Conservation (phyloP, 805 yeast genomes). For the Kuraishia floccosa region DNA sequence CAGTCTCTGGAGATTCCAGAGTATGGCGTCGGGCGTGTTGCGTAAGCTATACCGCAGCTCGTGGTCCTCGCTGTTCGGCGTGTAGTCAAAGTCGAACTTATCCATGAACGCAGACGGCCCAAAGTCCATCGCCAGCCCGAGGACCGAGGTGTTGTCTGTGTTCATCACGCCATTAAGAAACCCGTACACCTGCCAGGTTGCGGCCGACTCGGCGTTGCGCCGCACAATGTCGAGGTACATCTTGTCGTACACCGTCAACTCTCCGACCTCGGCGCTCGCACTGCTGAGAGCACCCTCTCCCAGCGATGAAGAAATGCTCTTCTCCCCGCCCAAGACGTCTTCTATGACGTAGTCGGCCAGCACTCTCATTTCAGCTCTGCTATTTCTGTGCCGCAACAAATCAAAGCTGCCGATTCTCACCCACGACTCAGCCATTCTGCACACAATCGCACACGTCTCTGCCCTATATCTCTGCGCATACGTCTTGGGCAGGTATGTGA, state of each 20-base stretch:
- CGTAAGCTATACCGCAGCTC: conserved; percentile 60
- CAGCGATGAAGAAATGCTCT: conserved; percentile 16
- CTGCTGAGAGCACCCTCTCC: neutral
- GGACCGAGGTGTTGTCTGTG: conserved; percentile 87
- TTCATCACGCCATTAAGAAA: conserved; percentile 90
- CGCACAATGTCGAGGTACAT: conserved; percentile 60
- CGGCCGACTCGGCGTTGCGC: conserved; percentile 70
- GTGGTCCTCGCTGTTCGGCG: conserved; percentile 87
- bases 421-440: conserved; percentile 82
- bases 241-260: conserved; percentile 50
- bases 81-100: conserved; percentile 64
- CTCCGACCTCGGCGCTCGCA: conserved; percentile 16
- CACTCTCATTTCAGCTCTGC: conserved; percentile 45
- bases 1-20: conserved; percentile 86
- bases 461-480: conserved; percentile 60
- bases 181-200: conserved; percentile 86
- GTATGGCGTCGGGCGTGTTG: conserved; percentile 77
- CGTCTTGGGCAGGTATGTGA: conserved; percentile 64
- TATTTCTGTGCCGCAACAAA: conserved; percentile 62
- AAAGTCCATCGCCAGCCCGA: conserved; percentile 83
- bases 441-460: conserved; percentile 77
- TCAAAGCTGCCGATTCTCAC: conserved; percentile 84
- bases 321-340: conserved; percentile 38
- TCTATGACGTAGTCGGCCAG: conserved; percentile 67
- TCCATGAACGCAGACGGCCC: conserved; percentile 95